A percentile compares a stretch with the other conserved stretches of the same genome.
phyloP scores from a whole-genome alignment of 306 rosid genomes.

The Urtica urens region DNA sequence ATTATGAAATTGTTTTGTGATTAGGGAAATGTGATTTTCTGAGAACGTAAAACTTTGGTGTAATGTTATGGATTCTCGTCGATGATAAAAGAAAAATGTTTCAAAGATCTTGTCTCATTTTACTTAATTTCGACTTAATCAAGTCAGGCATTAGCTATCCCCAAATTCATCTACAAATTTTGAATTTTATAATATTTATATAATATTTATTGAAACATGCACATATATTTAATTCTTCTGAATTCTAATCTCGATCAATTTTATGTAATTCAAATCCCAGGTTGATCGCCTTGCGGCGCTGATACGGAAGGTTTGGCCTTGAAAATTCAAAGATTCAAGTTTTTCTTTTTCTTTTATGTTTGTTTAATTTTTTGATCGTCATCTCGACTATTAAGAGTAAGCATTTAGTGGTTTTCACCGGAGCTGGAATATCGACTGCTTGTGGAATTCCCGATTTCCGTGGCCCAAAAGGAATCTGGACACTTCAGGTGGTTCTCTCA shows the following conservation, averaged over 20 bases:
- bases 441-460: constrained; percentile 98
- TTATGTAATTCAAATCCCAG: constrained; percentile 32
- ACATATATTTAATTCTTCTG: no score
- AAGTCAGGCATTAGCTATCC: no score
- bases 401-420: constrained; percentile 97
- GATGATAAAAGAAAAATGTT: no score
- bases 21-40: constrained; percentile 17
- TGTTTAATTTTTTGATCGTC: not conserved
- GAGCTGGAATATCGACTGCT: constrained; percentile 97
- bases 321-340: no score
- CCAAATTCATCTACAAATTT: no score
- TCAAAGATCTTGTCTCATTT: no score
- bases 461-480: constrained; percentile 98
- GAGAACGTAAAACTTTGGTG: no score
- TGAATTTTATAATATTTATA: no score
- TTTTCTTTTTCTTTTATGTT: constrained; percentile 16
- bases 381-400: constrained; percentile 49
- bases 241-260: no score
- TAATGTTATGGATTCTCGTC: no score
- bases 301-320: constrained; percentile 54
- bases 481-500: constrained; percentile 57
- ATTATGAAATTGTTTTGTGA: not conserved
- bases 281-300: constrained; percentile 55
- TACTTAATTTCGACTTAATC: no score
- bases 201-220: no score